Conservation (phyloP, 345 rosid genomes). For the Turnera subulata region DNA sequence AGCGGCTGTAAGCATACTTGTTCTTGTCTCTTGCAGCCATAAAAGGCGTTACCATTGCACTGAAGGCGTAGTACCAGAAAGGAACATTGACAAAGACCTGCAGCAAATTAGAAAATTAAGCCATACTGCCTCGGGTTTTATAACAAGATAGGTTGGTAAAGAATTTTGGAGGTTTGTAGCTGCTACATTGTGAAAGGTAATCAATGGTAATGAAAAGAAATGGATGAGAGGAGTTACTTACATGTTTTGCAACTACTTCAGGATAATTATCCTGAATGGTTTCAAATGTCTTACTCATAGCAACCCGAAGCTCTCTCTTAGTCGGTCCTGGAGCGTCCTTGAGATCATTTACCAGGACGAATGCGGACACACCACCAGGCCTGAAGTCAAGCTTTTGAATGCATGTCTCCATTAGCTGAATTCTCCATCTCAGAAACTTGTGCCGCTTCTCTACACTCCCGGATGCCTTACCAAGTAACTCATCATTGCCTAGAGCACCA, state of each 20-base stretch:
- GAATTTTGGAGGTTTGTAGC: too few species aligned
- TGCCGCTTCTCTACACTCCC: constrained; percentile 14
- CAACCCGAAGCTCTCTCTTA: constrained; percentile 16
- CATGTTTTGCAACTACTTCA: constrained; percentile 24
- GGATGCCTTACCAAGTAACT: constrained; percentile 1
- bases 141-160: too few species aligned
- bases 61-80: constrained; percentile 25
- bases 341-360: constrained; percentile 24
- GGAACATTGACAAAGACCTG: constrained; percentile 31
- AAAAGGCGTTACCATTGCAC: constrained; percentile 20
- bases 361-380: constrained; percentile 15
- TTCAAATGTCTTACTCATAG: constrained; percentile 17
- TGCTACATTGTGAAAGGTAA: too few species aligned
- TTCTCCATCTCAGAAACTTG: constrained; percentile 19
- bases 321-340: constrained; percentile 25
- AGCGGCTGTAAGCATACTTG: constrained; percentile 16
- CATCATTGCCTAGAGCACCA: constrained; percentile 13
- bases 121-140: too few species aligned
- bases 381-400: constrained; percentile 18
- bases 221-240: too few species aligned
- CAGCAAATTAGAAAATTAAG: too few species aligned
- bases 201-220: neutral
- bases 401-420: constrained; percentile 23
- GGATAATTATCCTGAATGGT: constrained; percentile 28
- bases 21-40: constrained; percentile 19